Base-by-base conservation (phyloP, 1,139 yeast genomes). In the Geotrichum aggregatum region DNA sequence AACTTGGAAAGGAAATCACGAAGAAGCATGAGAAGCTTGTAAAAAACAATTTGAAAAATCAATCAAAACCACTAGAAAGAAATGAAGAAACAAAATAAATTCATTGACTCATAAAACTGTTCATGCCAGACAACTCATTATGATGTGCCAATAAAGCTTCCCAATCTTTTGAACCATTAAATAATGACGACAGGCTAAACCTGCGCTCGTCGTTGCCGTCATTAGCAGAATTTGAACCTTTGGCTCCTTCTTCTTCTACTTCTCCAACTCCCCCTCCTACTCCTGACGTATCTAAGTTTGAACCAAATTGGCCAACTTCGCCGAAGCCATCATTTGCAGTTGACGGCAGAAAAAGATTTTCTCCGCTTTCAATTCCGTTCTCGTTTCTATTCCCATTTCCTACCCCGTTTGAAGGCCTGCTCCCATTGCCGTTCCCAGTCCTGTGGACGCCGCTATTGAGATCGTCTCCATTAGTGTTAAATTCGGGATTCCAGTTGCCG, bases 101-200 rank as follows among this genome's bases (percentile, higher is more conserved):
- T 21, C 43, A 54, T 39, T 50, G 54, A 7, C 47, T 51, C 57
- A 60, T 57, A 43, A 61, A 59, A 47, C 62, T 59, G 52, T 57
- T 63, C 44, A 64, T 52, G 3, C 67, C 68, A 5, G 66, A 61
- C 34, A 63, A 51, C 47, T 62, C 68, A 44, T 56, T 57, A 47
- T 65, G 62, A 34, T 64, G 64, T n/a, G 59, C 52, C 34, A 65
- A 47, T 33, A 65, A 60, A 14, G 65, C 68, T 40, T 65, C 67
- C 69, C 69, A 66, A 47, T 61, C 63, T 46, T 58, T 57, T 18
- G 46, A 41, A 4, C 57, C 56, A 14, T 55, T 50, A 45, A 61
- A 57, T 41, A 60, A 44, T 24, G 57, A 53, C 13, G 54, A 54
- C 31, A 54, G 24, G 19, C 50, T 48, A 3, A 54, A 31, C n/a